Percentiles rank a stretch among this genome's conserved stretches.
These are phyloP conservation scores for Fusarium sp. DNA, from an alignment of 2,329 filamentous ascomycete genomes.

Conservation along the genomic window DNA sequence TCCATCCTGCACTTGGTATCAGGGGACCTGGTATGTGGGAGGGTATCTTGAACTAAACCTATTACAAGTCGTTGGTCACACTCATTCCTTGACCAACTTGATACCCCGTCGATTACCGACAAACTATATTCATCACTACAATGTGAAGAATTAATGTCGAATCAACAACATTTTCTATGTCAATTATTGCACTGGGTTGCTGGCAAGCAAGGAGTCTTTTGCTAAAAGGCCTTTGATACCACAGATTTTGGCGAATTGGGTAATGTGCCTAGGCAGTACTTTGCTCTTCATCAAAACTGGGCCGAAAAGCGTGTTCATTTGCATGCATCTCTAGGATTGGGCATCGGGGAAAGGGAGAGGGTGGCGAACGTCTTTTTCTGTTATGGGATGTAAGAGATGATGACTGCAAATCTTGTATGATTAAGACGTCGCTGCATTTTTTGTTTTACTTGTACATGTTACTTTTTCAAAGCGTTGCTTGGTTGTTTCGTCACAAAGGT, in stretches of 20 bases:
- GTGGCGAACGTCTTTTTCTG: constrained; percentile 44
- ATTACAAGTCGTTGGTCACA: constrained; percentile 31
- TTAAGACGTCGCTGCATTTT: constrained; percentile 46
- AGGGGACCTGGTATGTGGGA: constrained; percentile 75
- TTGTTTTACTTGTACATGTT: constrained; percentile 31
- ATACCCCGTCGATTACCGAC: constrained; percentile 38
- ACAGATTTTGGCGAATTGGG: constrained; percentile 44
- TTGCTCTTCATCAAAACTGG: constrained; percentile 50
- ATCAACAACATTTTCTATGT: constrained; percentile 48
- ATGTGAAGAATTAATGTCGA: constrained; percentile 45
- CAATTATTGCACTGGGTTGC: constrained; percentile 39
- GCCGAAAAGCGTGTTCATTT: constrained; percentile 57
- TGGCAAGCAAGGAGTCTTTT: constrained; percentile 49
- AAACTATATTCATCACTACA: constrained; percentile 35
- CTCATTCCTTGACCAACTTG: constrained; percentile 36
- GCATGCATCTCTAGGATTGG: constrained; percentile 57
- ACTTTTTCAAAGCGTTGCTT: constrained; percentile 34
- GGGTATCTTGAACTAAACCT: constrained; percentile 67
- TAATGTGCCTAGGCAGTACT: constrained; percentile 50
- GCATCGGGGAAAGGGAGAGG: constrained; percentile 48
- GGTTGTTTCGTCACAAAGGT: constrained; percentile 12
- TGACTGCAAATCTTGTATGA: constrained; percentile 50
- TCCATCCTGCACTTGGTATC: constrained; percentile 63
- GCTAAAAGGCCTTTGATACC: constrained; percentile 49
- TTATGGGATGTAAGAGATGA: constrained; percentile 34